Evolutionary conservation across 148 eudicot species (phyloP), one percentile per base, ranked within the genome.

Genomic region (Talinum fruticosum): DNA sequence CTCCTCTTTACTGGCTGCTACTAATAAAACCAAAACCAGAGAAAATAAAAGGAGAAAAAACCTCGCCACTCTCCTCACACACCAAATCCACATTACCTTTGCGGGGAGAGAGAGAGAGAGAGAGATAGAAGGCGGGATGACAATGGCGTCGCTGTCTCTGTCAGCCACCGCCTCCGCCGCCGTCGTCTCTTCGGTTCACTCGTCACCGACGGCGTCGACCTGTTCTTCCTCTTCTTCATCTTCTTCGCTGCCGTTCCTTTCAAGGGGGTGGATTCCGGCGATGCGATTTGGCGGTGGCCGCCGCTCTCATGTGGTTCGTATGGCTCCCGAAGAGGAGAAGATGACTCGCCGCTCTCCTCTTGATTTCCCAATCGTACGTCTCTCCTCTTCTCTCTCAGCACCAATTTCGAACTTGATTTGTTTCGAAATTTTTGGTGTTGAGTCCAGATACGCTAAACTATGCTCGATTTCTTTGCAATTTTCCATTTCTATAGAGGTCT

Each of bases 341-440:
- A 84, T 89, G 84, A 94, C 95, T 79, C 97, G 93, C 75, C 98
- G 95, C 16, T 90, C 97, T 34, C 98, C 98, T 79, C 90, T 89
- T 49, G 98, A 94, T 86, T 94, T 94, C 38, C 98, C 98, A 16
- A 84, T 88, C 76, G 97, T 94, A 86, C 73, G 91, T 72, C 28
- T 34, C 53, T 51, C n/a, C n/a, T n/a, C n/a, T 70, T 78, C 26
- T 78, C 62, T 75, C 73, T 30, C 70, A n/a, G n/a, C n/a, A n/a
- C n/a, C n/a, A n/a, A n/a, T n/a, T n/a, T n/a, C n/a, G n/a, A n/a
- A n/a, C n/a, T n/a, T n/a, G n/a, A n/a, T n/a, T n/a, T n/a, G n/a
- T n/a, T n/a, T n/a, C n/a, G n/a, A n/a, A n/a, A n/a, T n/a, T n/a
- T n/a, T n/a, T n/a, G n/a, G n/a, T n/a, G n/a, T n/a, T n/a, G n/a